Base-by-base conservation (phyloP, 768 basidiomycete species). In the Termitomyces sp. region DNA sequence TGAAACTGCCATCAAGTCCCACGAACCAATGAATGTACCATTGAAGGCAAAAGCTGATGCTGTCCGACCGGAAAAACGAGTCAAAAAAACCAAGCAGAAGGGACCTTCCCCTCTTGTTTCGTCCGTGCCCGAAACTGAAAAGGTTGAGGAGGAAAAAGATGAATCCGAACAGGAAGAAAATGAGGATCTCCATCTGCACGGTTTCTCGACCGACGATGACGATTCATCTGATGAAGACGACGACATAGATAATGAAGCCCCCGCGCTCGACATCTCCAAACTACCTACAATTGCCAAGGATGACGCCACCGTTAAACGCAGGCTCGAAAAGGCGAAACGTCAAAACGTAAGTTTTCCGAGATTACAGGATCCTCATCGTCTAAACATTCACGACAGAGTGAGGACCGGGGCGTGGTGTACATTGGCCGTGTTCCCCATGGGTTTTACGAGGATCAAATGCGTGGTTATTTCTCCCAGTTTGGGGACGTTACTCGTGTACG, bases 381-480 rank as follows among this genome's bases (percentile, higher is more conserved):
- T 20, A 28, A 12, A 28, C 9, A 30, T 41, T 35, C 23, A 26
- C 52, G 40, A 46, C 28, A 80, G 80, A 71, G 74, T 18, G 81
- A 79, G 63, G 86, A 93, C 64, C 83, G 82, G 44, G 97, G 97
- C 28, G 93, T 95, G 0, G 69, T 99, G 23, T 95, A 85, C 77
- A 79, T 99, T 56, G 88, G 95, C 16, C 87, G 95, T 60, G 82
- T 99, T 56, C 97, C 97, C 2, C 95, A 98, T 66, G 97, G 97
- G 23, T 98, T 99, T 75, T 96, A 93, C 74, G 97, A 99, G 74
- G 93, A 92, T 56, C 89, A 98, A 72, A 85, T 98, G 72, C 85
- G 84, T 63, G 86, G 84, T 2, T 98, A 98, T 75, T 97, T 99
- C 69, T 82, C 89, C 30, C 97, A 99, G 70, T 99, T 98, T 64